Percentiles rank a stretch among this genome's conserved stretches.
These are phyloP conservation scores for Fusarium marasasianum DNA, from an alignment of 2,329 filamentous ascomycete genomes.

Conservation along the genomic window DNA sequence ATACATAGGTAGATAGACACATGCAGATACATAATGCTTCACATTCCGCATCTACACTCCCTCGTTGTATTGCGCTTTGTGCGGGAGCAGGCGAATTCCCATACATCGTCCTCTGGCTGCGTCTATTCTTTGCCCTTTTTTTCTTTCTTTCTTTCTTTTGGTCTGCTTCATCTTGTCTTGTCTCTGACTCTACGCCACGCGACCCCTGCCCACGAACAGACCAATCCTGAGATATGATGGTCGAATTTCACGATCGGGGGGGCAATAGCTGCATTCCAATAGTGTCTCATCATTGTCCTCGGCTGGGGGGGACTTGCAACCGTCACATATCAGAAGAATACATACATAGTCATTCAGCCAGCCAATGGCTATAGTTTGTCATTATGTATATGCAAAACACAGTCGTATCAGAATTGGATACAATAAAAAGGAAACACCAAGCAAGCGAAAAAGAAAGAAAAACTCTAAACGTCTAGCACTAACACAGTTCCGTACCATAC, in stretches of 20 bases:
- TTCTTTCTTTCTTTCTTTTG: not conserved
- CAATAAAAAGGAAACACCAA: not conserved
- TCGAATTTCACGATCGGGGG: not conserved
- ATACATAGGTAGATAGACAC: not conserved
- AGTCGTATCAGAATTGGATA: not conserved
- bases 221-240: constrained; percentile 8
- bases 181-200: constrained; percentile 28
- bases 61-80: constrained; percentile 17
- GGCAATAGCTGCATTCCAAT: constrained; percentile 22
- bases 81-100: constrained; percentile 7
- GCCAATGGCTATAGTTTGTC: not conserved
- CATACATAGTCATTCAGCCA: not conserved
- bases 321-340: constrained; percentile 23
- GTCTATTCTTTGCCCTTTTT: not conserved
- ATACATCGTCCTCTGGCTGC: not conserved
- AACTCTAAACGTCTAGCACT: constrained; percentile 7
- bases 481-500: not conserved
- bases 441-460: not conserved
- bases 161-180: constrained; percentile 25
- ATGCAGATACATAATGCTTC: not conserved
- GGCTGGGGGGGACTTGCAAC: not conserved
- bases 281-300: constrained; percentile 21
- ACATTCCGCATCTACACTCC: constrained; percentile 16
- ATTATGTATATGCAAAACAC: not conserved
- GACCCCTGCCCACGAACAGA: constrained; percentile 20